phyloP scores from a whole-genome alignment of 1,139 yeast species.

The Meyerozyma athensensis region DNA sequence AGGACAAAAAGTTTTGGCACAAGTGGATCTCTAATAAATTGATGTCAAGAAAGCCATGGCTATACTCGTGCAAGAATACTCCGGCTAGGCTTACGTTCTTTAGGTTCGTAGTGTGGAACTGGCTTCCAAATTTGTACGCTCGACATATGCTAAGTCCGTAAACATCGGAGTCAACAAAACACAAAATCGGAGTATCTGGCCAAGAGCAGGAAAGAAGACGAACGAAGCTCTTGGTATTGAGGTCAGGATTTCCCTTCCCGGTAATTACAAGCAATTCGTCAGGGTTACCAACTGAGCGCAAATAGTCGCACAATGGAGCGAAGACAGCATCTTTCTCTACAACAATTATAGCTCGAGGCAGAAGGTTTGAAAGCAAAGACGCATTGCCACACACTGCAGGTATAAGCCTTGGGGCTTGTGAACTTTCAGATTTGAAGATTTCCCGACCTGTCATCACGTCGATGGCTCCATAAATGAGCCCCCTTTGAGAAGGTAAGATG shows the following conservation, averaged over 20 bases:
- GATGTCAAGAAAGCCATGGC: not conserved
- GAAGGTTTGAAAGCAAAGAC: constrained; percentile 20
- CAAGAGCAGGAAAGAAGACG: constrained; percentile 10
- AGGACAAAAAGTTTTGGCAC: not conserved
- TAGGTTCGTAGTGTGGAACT: not conserved
- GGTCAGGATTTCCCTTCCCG: constrained; percentile 66
- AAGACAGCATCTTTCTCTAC: constrained; percentile 65
- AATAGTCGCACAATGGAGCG: constrained; percentile 26
- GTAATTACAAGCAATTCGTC: constrained; percentile 36
- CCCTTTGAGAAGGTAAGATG: constrained; percentile 60
- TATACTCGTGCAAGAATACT: constrained; percentile 2
- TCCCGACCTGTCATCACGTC: constrained; percentile 14
- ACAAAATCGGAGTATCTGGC: constrained; percentile 36
- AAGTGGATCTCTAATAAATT: not conserved
- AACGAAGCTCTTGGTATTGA: constrained; percentile 24
- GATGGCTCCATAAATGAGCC: constrained; percentile 44
- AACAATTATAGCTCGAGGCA: constrained; percentile 33
- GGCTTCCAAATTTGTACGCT: constrained; percentile 22
- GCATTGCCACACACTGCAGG: constrained; percentile 18
- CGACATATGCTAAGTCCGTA: constrained; percentile 61
- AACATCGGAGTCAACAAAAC: constrained; percentile 56
- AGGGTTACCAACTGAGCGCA: constrained; percentile 9
- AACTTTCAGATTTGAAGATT: not conserved
- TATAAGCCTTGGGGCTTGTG: constrained; percentile 2
- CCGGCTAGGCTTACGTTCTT: constrained; percentile 9